phyloP scores from a whole-genome alignment of 306 rosid genomes.

The Casuarina cunninghamiana region DNA sequence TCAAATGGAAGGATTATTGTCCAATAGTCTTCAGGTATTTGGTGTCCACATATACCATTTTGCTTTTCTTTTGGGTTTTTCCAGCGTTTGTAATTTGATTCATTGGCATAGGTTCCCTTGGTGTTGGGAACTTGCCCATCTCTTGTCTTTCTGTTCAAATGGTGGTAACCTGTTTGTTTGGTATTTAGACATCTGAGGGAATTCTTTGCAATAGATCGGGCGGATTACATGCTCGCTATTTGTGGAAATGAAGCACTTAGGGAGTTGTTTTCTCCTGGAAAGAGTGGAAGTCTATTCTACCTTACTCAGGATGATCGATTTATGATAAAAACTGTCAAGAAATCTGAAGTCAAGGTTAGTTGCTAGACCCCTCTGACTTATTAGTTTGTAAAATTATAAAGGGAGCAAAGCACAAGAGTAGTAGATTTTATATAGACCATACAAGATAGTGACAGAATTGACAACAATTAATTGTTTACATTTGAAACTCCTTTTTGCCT shows the following conservation, averaged over 20 bases:
- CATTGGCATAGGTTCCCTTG: constrained; percentile 15
- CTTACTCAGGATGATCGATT: constrained; percentile 53
- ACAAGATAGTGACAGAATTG: not conserved
- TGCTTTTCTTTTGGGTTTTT: not conserved
- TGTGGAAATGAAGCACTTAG: constrained; percentile 49
- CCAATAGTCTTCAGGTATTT: constrained; percentile 55
- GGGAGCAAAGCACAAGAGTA: not conserved
- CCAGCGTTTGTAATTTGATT: not conserved
- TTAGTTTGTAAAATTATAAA: constrained; percentile 18
- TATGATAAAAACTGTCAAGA: constrained; percentile 57
- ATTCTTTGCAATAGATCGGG: constrained; percentile 53
- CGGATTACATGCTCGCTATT: constrained; percentile 57
- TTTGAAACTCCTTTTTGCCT: not conserved
- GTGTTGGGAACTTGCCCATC: constrained; percentile 20
- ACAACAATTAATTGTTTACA: not conserved
- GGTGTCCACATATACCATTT: not conserved
- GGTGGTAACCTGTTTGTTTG: constrained; percentile 39
- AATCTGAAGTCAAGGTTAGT: constrained; percentile 62
- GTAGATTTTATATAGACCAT: not conserved
- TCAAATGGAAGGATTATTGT: constrained; percentile 58
- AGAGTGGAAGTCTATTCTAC: constrained; percentile 60
- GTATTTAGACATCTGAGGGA: constrained; percentile 53
- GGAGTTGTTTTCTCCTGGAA: constrained; percentile 63
- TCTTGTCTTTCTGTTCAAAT: constrained; percentile 28
- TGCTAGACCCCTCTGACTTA: constrained; percentile 16